These are phyloP conservation scores for Claviceps sp. DNA, from an alignment of 2,329 filamentous ascomycete genomes.

Conservation along the genomic window DNA sequence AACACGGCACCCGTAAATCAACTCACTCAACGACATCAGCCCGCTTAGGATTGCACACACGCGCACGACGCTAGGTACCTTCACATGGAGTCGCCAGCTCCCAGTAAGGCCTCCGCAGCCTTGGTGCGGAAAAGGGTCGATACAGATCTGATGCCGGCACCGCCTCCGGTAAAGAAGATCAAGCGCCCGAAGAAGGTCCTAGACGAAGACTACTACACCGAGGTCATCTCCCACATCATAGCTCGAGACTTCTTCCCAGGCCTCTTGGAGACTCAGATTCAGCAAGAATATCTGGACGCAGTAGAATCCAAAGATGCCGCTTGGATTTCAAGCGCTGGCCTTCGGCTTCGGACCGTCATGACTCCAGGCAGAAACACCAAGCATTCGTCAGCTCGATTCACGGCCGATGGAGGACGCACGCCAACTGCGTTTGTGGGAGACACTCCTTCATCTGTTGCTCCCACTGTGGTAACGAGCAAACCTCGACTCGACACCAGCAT, in stretches of 20 bases:
- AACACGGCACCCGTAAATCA: background rate
- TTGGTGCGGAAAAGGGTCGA: conserved; percentile 59
- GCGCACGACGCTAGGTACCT: too few species aligned
- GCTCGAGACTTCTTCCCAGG: conserved; percentile 95
- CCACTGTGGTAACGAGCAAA: conserved; percentile 24
- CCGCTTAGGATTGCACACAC: too few species aligned
- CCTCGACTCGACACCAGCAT: conserved; percentile 58
- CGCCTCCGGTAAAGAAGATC: conserved; percentile 73
- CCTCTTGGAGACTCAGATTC: conserved; percentile 68
- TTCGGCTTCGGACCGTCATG: conserved; percentile 63
- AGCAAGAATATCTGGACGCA: conserved; percentile 86
- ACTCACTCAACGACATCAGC: background rate
- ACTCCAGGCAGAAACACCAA: conserved; percentile 48
- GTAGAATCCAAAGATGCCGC: conserved; percentile 70
- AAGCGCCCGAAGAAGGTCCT: conserved; percentile 80
- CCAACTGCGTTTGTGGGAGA: conserved; percentile 56
- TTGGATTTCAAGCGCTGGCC: conserved; percentile 77
- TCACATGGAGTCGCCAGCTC: background rate
- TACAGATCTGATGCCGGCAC: conserved; percentile 68
- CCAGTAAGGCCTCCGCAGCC: conserved; percentile 20
- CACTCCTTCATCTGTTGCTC: conserved; percentile 52
- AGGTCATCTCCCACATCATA: conserved; percentile 85
- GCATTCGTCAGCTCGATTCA: conserved; percentile 12
- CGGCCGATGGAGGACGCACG: conserved; percentile 33
- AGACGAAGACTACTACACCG: conserved; percentile 87